phyloP scores from a whole-genome alignment of 768 basidiomycete species.

The Lepiota brunneoincarnata region DNA sequence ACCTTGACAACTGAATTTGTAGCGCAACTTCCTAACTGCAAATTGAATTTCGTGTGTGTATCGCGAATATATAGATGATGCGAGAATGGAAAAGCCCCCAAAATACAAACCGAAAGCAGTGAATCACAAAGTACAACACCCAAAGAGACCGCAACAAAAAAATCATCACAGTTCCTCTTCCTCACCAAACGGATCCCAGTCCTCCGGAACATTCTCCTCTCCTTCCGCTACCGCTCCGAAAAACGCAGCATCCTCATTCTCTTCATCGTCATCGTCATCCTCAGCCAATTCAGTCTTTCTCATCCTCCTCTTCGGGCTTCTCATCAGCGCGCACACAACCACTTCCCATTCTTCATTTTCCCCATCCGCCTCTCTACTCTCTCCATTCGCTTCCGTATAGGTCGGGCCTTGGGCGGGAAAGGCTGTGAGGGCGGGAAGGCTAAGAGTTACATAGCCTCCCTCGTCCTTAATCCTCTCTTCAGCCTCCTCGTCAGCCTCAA shows the following conservation, averaged over 20 bases:
- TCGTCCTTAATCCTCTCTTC: background rate
- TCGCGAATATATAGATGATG: too few species aligned
- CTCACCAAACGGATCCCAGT: slow-evolving; percentile 29
- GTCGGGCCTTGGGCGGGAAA: slow-evolving; percentile 36
- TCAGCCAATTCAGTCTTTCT: slow-evolving; percentile 15
- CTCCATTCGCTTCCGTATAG: slow-evolving; percentile 33
- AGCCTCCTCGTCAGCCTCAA: slow-evolving; percentile 11
- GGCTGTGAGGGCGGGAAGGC: slow-evolving; percentile 29
- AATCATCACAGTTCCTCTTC: slow-evolving; percentile 24
- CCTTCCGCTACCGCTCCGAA: slow-evolving; percentile 6
- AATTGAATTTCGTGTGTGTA: too few species aligned
- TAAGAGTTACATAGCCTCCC: slow-evolving; percentile 11
- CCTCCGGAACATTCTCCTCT: slow-evolving; percentile 17
- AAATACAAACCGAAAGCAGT: too few species aligned
- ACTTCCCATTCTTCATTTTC: slow-evolving; percentile 29
- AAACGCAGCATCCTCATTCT: background rate
- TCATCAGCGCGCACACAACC: slow-evolving; percentile 30
- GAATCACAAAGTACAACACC: too few species aligned
- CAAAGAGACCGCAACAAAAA: background rate
- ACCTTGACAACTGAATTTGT: too few species aligned
- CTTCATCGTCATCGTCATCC: slow-evolving; percentile 11
- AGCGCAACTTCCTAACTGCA: too few species aligned
- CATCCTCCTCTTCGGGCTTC: slow-evolving; percentile 21
- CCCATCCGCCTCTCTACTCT: slow-evolving; percentile 23
- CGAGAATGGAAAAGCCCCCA: too few species aligned